Conservation (phyloP, 495 filamentous ascomycete genomes). For the Aspergillus ostianus region DNA sequence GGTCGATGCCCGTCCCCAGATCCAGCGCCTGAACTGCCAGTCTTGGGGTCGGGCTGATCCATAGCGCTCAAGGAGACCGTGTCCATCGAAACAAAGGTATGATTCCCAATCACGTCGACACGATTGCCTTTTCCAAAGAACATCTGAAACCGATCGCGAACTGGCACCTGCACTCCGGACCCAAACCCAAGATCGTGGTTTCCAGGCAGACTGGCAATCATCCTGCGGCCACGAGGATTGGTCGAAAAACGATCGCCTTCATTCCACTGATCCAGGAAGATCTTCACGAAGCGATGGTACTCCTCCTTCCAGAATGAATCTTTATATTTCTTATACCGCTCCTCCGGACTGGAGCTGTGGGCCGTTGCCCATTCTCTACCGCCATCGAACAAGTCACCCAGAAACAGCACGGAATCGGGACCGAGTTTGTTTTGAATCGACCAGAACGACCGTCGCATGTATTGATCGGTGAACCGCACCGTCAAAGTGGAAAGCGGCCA, state of each 20-base stretch:
- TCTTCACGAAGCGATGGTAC: constrained; percentile 72
- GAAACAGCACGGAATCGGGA: constrained; percentile 82
- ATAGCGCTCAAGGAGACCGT: constrained; percentile 79
- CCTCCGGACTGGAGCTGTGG: constrained; percentile 62
- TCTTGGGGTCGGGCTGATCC: constrained; percentile 49
- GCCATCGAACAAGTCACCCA: constrained; percentile 95
- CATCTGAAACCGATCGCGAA: constrained; percentile 77
- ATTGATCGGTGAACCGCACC: constrained; percentile 81
- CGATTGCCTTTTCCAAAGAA: constrained; percentile 90
- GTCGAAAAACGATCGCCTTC: constrained; percentile 35
- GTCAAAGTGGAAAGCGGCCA: constrained; percentile 83
- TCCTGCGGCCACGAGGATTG: constrained; percentile 51
- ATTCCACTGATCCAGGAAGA: constrained; percentile 69
- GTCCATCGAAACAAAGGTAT: constrained; percentile 92
- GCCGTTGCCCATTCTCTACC: constrained; percentile 89
- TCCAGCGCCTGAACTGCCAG: constrained; percentile 39
- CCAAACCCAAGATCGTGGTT: constrained; percentile 98
- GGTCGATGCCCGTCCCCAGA: constrained; percentile 36
- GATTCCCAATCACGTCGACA: constrained; percentile 88
- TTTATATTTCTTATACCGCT: constrained; percentile 72
- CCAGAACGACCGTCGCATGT: constrained; percentile 75
- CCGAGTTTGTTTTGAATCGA: constrained; percentile 65
- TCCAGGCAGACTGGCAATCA: constrained; percentile 81
- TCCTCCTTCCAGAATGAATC: constrained; percentile 80
- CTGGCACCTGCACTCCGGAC: constrained; percentile 71